A percentile compares a stretch with the other conserved stretches of the same genome.
These are phyloP conservation scores for Rosa chinensis DNA, from an alignment of 306 rosid genomes.

Conservation along the genomic window DNA sequence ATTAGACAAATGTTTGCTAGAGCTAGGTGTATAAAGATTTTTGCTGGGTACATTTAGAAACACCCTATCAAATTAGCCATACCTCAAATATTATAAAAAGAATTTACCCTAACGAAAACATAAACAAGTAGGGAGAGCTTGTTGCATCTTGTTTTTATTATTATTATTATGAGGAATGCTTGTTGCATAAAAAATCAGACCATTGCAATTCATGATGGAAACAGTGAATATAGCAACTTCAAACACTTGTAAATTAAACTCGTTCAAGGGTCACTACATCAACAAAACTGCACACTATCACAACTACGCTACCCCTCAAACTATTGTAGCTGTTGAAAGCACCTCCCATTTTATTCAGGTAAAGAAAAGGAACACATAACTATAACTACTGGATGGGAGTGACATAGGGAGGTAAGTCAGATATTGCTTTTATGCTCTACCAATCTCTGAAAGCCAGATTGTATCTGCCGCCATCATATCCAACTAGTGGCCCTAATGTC, in stretches of 20 bases:
- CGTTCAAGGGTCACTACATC: slow-evolving; percentile 21
- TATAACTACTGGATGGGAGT: not conserved
- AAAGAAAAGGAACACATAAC: not conserved
- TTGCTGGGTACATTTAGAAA: too few relatives aligned
- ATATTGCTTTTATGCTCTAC: slow-evolving; percentile 28
- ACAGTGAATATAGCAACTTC: not conserved
- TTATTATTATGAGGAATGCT: not conserved
- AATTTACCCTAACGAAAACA: too few relatives aligned
- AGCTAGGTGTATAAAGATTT: too few relatives aligned
- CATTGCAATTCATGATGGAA: not conserved
- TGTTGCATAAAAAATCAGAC: not conserved
- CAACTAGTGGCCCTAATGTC: slow-evolving; percentile 9
- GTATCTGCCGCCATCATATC: not conserved
- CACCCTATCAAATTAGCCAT: too few relatives aligned
- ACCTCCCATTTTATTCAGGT: slow-evolving; percentile 43
- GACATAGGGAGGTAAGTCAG: slow-evolving; percentile 17
- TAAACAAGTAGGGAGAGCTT: too few relatives aligned
- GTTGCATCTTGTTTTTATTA: too few relatives aligned
- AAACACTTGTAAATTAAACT: not conserved
- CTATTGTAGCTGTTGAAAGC: slow-evolving; percentile 23
- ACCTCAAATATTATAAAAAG: too few relatives aligned
- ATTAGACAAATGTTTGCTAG: too few relatives aligned
- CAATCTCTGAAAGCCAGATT: not conserved
- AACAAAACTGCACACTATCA: slow-evolving; percentile 36
- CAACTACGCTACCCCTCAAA: slow-evolving; percentile 27